phyloP scores from a whole-genome alignment of 257 asterid genomes.

The Solanum verrucosum region DNA sequence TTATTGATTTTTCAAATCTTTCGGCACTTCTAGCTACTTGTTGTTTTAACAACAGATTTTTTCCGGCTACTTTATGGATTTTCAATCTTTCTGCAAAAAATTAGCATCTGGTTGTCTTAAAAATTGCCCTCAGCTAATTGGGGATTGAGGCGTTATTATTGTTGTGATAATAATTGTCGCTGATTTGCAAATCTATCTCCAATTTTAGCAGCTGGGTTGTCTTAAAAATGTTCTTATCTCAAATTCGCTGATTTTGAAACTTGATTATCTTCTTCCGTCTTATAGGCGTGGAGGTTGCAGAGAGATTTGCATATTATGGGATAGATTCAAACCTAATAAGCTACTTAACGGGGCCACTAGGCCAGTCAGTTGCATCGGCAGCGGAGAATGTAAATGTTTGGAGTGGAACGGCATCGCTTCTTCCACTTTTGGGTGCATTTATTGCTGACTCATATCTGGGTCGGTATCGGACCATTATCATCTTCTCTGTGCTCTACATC shows the following conservation, averaged over 20 bases:
- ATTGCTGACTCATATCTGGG: slow-evolving; percentile 33
- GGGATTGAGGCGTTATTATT: background rate
- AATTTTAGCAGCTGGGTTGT: background rate
- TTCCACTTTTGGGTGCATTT: slow-evolving; percentile 33
- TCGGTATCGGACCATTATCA: slow-evolving; percentile 24
- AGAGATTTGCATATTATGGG: slow-evolving; percentile 30
- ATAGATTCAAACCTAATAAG: slow-evolving; percentile 25
- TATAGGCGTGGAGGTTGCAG: slow-evolving; percentile 35
- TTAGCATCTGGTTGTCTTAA: background rate
- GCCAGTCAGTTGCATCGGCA: slow-evolving; percentile 31
- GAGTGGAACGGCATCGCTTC: slow-evolving; percentile 26
- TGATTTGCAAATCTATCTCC: background rate
- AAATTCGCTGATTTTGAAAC: background rate
- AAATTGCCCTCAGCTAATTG: background rate
- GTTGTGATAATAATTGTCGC: background rate
- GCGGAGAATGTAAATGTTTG: slow-evolving; percentile 29
- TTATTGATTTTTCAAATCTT: background rate
- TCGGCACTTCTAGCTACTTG: background rate
- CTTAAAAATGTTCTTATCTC: background rate
- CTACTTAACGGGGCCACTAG: slow-evolving; percentile 35
- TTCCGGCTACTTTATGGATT: background rate
- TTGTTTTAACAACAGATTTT: background rate
- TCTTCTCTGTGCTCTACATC: slow-evolving; percentile 26
- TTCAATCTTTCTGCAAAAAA: background rate
- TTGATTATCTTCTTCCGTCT: background rate